These are phyloP conservation scores for Citrus reticulata DNA, from an alignment of 345 rosid genomes.

Conservation along the genomic window DNA sequence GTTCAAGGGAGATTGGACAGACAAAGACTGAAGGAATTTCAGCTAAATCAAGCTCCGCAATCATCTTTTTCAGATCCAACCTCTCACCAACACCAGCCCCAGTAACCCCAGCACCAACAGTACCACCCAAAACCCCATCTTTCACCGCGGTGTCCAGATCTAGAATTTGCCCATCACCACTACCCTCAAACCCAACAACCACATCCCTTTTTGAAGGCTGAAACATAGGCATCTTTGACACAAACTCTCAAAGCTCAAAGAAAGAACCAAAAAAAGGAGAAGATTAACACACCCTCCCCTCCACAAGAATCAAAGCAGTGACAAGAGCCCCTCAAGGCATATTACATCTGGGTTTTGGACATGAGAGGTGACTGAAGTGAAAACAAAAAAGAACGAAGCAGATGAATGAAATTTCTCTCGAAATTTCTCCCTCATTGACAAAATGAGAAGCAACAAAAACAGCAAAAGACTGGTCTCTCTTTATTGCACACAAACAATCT, in stretches of 20 bases:
- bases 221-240: slow-evolving; percentile 52
- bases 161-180: slow-evolving; percentile 50
- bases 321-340: slow-evolving; percentile 26
- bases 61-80: slow-evolving; percentile 63
- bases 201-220: slow-evolving; percentile 39
- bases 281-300: background rate
- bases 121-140: slow-evolving; percentile 63
- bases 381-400: slow-evolving; percentile 3
- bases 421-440: slow-evolving; percentile 23
- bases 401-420: slow-evolving; percentile 8
- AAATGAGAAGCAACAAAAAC: slow-evolving; percentile 17
- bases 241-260: slow-evolving; percentile 5
- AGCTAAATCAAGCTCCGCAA: slow-evolving; percentile 50
- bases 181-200: slow-evolving; percentile 32
- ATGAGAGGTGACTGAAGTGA: slow-evolving; percentile 10
- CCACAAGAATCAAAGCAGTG: slow-evolving; percentile 17
- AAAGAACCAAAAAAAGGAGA: background rate
- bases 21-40: slow-evolving; percentile 67
- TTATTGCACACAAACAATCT: slow-evolving; percentile 20
- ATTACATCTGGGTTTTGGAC: slow-evolving; percentile 26
- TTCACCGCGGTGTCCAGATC: slow-evolving; percentile 73
- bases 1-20: slow-evolving; percentile 73
- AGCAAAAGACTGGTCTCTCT: background rate
- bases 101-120: slow-evolving; percentile 31
- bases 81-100: slow-evolving; percentile 34